A percentile compares a stretch with the other conserved stretches of the same genome.
These are phyloP conservation scores for Cyberlindnera maclurae DNA, from an alignment of 805 yeast species.

Conservation along the genomic window DNA sequence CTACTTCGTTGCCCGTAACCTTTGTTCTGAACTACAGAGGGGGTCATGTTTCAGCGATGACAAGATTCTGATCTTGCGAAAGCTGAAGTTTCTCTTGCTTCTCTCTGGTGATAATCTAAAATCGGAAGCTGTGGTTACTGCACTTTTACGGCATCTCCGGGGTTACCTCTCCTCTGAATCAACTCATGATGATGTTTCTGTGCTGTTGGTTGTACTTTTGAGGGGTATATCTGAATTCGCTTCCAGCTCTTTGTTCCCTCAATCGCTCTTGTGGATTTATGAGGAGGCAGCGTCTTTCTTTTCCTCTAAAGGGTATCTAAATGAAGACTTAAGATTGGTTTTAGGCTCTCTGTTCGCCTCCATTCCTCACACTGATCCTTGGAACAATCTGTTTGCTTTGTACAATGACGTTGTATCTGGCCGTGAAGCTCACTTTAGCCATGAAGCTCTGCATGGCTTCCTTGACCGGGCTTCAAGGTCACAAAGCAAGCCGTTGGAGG, in stretches of 20 bases:
- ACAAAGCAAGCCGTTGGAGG: conserved; percentile 1
- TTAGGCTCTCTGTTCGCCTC: conserved; percentile 1
- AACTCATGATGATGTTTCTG: conserved; percentile 23
- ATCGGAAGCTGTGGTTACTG: neutral
- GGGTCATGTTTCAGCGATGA: conserved; percentile 20
- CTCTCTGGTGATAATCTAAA: conserved; percentile 19
- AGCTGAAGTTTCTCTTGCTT: conserved; percentile 30
- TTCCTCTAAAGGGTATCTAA: neutral
- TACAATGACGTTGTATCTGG: conserved; percentile 5
- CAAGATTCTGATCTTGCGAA: conserved; percentile 25
- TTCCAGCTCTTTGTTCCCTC: conserved; percentile 5
- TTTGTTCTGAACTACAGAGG: conserved; percentile 22
- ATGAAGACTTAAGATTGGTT: neutral
- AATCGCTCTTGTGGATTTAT: conserved; percentile 19
- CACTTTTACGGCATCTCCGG: neutral
- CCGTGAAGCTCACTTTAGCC: conserved; percentile 3
- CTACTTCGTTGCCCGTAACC: conserved; percentile 33
- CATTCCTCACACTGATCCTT: conserved; percentile 4
- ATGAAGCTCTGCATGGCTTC: conserved; percentile 4
- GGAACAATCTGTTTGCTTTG: conserved; percentile 13
- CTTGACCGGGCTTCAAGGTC: conserved; percentile 7
- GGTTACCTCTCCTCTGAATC: conserved; percentile 14
- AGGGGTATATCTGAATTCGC: neutral
- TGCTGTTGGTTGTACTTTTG: conserved; percentile 20
- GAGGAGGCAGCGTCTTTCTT: conserved; percentile 7